These are phyloP conservation scores for Cicer judaicum DNA, from an alignment of 306 rosid genomes.

Conservation along the genomic window DNA sequence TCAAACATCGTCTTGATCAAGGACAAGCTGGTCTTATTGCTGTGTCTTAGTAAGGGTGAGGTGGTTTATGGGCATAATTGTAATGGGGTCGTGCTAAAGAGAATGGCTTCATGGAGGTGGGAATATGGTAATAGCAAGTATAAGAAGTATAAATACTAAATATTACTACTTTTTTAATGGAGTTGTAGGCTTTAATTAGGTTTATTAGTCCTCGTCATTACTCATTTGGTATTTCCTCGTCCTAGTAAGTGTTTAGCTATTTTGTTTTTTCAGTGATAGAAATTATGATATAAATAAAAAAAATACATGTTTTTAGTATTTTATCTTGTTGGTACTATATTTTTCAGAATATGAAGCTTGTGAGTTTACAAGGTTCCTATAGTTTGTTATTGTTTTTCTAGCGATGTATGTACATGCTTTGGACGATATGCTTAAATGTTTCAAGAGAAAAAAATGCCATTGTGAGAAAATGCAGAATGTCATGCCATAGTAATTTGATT, in stretches of 20 bases:
- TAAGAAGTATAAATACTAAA: too few relatives aligned
- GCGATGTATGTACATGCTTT: not conserved
- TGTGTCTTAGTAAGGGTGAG: not conserved
- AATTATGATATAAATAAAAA: too few relatives aligned
- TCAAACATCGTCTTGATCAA: not conserved
- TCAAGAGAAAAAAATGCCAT: not conserved
- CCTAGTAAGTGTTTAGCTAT: too few relatives aligned
- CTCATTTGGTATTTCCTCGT: too few relatives aligned
- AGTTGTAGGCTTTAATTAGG: too few relatives aligned
- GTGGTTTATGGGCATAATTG: not conserved
- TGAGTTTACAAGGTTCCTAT: not conserved
- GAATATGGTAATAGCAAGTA: not conserved
- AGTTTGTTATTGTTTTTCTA: not conserved
- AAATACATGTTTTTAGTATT: too few relatives aligned
- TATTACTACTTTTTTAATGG: too few relatives aligned
- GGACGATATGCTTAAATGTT: not conserved
- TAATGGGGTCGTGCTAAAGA: not conserved
- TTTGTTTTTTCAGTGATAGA: too few relatives aligned
- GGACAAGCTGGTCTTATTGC: not conserved
- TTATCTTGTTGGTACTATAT: too few relatives aligned
- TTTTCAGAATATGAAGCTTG: too few relatives aligned
- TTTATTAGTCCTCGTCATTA: too few relatives aligned
- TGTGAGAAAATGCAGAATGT: constrained; percentile 3
- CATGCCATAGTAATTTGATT: constrained; percentile 22
- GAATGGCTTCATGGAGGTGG: not conserved